Base-by-base conservation (phyloP, 1,284 basidiomycete species). In the Melanopsichium pennsylvanicum region DNA sequence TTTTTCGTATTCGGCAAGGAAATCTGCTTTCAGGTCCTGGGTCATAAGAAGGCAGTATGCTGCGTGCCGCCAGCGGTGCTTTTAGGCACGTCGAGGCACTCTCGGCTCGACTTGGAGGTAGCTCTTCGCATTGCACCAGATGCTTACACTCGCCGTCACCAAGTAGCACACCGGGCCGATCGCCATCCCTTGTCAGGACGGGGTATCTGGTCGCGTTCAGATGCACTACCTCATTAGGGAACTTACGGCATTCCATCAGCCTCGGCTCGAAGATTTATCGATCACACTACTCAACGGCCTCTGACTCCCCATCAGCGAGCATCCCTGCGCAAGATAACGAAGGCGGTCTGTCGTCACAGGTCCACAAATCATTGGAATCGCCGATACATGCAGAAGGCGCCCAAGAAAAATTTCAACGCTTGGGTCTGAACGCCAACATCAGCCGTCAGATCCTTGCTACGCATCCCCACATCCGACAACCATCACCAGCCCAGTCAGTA, bases 401-500 rank as follows among this genome's bases (percentile, higher is more conserved):
- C 8, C 39, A 48, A 10, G 60, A 70, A 27, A 52, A 45, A 37
- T 64, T 73, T 13, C 44, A 36, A 23, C 62, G 60, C 4, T 48
- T 75, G 4, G 73, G 73, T 12, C 37, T 75, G 29, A 67, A 72
- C 22, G 51, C 54, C 35, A 70, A 68, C 33, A 52, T 75, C 37
- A 61, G 68, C 23, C 54, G 55, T 9, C 76, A 76, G 41, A 40
- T 79, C 22, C 32, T 44, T 19, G 10, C 34, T 3, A 54, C 72
- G 5, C 58, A 74, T 32, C 70, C 77, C 19, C 51, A 74, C 48
- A 70, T 81, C 23, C 46, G 37, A 12, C 43, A 31, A n/a, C 79
- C 79, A 1, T 76, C 79, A 21, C 44, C 47, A 16, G 72, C 75
- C n/a, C 79, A 81, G 34, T 47, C 43, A 4, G 67, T 62, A 27